A percentile compares a stretch with the other conserved stretches of the same genome.
These are phyloP conservation scores for Delphinella strobiligena DNA, from an alignment of 2,329 filamentous ascomycete species.

Conservation along the genomic window DNA sequence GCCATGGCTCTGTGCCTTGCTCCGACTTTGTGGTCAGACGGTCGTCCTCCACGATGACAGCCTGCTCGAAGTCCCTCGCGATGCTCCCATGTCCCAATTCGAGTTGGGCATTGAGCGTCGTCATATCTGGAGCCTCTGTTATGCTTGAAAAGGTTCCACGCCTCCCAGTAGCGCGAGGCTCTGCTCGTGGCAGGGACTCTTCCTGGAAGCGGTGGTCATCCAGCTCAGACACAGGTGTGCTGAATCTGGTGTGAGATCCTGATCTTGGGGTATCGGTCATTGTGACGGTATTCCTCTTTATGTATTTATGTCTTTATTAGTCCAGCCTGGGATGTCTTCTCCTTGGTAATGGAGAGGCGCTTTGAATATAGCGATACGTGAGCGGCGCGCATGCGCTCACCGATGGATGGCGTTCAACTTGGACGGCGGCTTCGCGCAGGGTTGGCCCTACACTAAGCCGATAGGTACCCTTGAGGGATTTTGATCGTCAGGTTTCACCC, in stretches of 20 bases:
- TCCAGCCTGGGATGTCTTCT: no score
- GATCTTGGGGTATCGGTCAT: conserved; percentile 51
- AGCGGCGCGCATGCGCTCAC: conserved; percentile 45
- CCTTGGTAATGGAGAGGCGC: conserved; percentile 1
- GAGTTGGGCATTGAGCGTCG: conserved; percentile 31
- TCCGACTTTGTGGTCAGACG: conserved; percentile 18
- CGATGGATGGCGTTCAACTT: conserved; percentile 38
- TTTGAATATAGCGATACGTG: conserved; percentile 19
- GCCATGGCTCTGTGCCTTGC: conserved; percentile 33
- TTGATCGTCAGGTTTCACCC: conserved; percentile 4
- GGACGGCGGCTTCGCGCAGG: conserved; percentile 36
- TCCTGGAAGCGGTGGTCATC: conserved; percentile 74
- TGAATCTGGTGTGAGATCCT: conserved; percentile 54
- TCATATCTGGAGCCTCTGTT: conserved; percentile 31
- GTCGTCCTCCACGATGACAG: conserved; percentile 72
- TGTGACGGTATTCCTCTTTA: conserved; percentile 22
- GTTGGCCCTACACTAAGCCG: conserved; percentile 33
- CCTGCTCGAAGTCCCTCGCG: conserved; percentile 75
- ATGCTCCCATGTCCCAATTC: conserved; percentile 32
- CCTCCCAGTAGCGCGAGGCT: conserved; percentile 32
- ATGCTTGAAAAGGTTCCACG: conserved; percentile 65
- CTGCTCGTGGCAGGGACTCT: conserved; percentile 45
- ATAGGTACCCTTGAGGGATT: conserved; percentile 1
- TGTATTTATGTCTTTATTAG: no score
- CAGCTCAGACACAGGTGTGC: conserved; percentile 65